Base-by-base conservation (phyloP, 768 basidiomycete species). In the Russula sp. region DNA sequence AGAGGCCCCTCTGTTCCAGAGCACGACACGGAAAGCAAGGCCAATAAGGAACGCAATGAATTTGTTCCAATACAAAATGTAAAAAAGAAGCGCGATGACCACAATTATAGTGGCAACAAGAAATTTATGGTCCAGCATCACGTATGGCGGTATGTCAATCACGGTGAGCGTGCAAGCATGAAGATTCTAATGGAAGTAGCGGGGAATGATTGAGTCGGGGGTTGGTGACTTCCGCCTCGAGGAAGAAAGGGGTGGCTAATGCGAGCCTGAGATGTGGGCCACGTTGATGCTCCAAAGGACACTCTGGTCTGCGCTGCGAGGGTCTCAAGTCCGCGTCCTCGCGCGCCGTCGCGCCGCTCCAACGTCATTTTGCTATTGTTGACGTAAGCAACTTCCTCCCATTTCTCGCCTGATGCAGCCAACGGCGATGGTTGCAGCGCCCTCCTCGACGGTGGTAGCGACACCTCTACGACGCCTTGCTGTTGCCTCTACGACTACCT, bases 41-140 rank as follows among this genome's bases (percentile, higher is more conserved):
- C 85, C 82, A 61, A 93, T 74, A 58, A 89, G 61, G 58, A 80
- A 81, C 0, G 85, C 93, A 60, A 96, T 72, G 54, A 96, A 76
- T 43, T 93, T 83, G 74, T 93, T 95, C 84, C 89, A 92, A 76
- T 89, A 97, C 80, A 97, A 95, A 65, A 91, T 80, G 74, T 91
- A 90, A 63, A 91, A 75, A 59, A 90, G 73, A 7, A 86, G 75
- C 16, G 78, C 79, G 39, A 82, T 52, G 64, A 79, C 72, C 32
- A 80, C 81, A 69, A 79, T 81, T 55, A 87, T 72, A 72, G 84
- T 87, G 54, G 83, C 77, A 62, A 86, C 76, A 64, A 91, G 77
- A 29, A 93, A 79, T 55, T 83, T 75, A 46, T 72, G 71, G 73
- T 80, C 77, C 54, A 90, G 74, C 83, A 88, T 87, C 22, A 18